phyloP scores from a whole-genome alignment of 2,329 filamentous ascomycete genomes.

The Phialophora macrospora region DNA sequence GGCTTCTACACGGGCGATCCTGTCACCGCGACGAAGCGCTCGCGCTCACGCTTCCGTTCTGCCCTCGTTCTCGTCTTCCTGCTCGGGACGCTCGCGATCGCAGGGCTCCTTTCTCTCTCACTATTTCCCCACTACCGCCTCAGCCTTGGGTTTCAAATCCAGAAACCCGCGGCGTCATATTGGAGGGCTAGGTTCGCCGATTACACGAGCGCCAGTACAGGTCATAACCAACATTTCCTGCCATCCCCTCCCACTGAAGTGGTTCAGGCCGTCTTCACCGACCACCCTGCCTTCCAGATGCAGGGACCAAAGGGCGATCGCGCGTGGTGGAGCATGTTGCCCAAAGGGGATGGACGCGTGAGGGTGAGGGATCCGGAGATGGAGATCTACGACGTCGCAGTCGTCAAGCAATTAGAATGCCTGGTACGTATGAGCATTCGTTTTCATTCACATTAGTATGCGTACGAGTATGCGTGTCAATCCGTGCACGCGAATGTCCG shows the following conservation, averaged over 20 bases:
- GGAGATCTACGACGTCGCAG: constrained; percentile 28
- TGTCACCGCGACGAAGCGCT: neutral
- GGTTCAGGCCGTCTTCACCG: constrained; percentile 12
- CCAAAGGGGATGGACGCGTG: constrained; percentile 21
- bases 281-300: constrained; percentile 16
- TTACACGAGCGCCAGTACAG: neutral
- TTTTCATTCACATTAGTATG: neutral
- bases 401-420: constrained; percentile 27
- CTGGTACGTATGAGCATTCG: constrained; percentile 16
- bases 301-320: constrained; percentile 14
- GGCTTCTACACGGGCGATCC: constrained; percentile 19
- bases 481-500: neutral
- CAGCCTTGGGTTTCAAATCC: neutral
- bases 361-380: constrained; percentile 19
- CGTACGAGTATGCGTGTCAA: too few species aligned
- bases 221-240: neutral
- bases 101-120: neutral
- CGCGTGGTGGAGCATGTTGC: constrained; percentile 29
- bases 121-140: constrained; percentile 6
- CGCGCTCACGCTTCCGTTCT: neutral
- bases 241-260: constrained; percentile 5
- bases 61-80: neutral
- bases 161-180: neutral
- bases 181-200: neutral
- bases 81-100: constrained; percentile 5